These are phyloP conservation scores for Arxiozyma slooffiae DNA, from an alignment of 1,139 yeast species.

Conservation along the genomic window DNA sequence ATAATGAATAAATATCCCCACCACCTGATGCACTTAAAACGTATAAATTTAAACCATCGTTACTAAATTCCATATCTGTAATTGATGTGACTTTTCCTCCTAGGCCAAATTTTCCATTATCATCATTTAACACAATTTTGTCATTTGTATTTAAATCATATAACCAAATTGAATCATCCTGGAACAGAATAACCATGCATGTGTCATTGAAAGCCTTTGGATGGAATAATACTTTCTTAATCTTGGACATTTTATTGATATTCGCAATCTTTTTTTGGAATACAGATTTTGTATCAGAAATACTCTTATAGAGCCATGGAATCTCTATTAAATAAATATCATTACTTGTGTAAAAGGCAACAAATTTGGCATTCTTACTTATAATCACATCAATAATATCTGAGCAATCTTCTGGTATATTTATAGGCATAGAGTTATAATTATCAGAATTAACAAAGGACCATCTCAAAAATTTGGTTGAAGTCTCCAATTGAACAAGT, in stretches of 20 bases:
- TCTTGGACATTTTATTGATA: constrained; percentile 4
- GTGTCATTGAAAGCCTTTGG: constrained; percentile 36
- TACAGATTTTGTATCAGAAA: constrained; percentile 9
- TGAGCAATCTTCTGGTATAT: not conserved
- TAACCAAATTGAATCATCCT: constrained; percentile 32
- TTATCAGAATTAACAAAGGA: constrained; percentile 16
- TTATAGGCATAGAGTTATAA: constrained; percentile 4
- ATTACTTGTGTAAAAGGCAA: constrained; percentile 34
- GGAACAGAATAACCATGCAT: constrained; percentile 34
- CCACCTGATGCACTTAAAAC: constrained; percentile 37
- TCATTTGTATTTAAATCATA: constrained; percentile 23
- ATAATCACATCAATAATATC: constrained; percentile 18
- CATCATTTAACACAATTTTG: constrained; percentile 19
- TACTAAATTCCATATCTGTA: constrained; percentile 39
- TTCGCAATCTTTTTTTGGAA: constrained; percentile 16
- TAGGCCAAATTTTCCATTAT: constrained; percentile 20
- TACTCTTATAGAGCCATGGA: constrained; percentile 20
- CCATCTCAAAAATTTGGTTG: constrained; percentile 19
- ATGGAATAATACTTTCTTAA: constrained; percentile 37
- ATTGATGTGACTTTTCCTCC: constrained; percentile 25
- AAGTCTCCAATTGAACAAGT: constrained; percentile 14
- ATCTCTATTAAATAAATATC: constrained; percentile 30
- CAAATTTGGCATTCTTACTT: constrained; percentile 35
- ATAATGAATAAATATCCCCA: constrained; percentile 45
- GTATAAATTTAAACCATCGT: constrained; percentile 39